Conservation (phyloP, 495 filamentous ascomycete genomes). For the Friedmanniomyces endolithicus region DNA sequence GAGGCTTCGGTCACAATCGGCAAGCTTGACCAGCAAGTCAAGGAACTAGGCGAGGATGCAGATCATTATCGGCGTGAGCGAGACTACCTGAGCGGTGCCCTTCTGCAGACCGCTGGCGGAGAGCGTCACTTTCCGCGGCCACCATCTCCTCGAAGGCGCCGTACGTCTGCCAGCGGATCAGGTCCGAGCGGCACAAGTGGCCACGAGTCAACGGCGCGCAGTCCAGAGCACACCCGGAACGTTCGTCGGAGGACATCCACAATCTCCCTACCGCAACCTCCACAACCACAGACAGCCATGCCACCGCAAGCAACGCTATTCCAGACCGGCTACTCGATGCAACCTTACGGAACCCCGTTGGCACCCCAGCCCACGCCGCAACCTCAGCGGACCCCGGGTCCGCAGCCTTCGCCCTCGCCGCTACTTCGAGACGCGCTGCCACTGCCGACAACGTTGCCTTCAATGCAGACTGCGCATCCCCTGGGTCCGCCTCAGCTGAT, state of each 20-base stretch:
- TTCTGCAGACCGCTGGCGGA: conserved; percentile 23
- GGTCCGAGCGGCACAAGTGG: not conserved
- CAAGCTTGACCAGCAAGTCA: conserved; percentile 47
- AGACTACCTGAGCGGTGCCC: conserved; percentile 26
- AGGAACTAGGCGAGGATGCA: conserved; percentile 29
- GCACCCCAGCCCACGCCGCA: not conserved
- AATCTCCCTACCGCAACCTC: conserved; percentile 12
- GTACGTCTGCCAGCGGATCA: conserved; percentile 5
- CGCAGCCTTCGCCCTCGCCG: not conserved
- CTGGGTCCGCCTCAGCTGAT: not conserved
- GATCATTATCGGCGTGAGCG: conserved; percentile 33
- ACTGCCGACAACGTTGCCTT: not conserved
- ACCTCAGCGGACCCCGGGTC: not conserved
- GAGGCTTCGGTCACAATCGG: conserved; percentile 55
- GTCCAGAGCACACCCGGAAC: conserved; percentile 12
- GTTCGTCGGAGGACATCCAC: conserved; percentile 16
- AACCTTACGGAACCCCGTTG: not conserved
- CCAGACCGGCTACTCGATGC: not conserved
- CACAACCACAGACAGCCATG: not conserved
- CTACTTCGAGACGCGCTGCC: not conserved
- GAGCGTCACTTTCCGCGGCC: conserved; percentile 30
- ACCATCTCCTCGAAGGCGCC: conserved; percentile 21
- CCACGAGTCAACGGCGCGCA: not conserved
- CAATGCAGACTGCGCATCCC: not conserved
- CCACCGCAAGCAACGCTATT: not conserved